Evolutionary conservation across 139 green algal species (phyloP), one percentile per base, ranked within the genome.

Genomic region (Chlamydomonas sp.): DNA sequence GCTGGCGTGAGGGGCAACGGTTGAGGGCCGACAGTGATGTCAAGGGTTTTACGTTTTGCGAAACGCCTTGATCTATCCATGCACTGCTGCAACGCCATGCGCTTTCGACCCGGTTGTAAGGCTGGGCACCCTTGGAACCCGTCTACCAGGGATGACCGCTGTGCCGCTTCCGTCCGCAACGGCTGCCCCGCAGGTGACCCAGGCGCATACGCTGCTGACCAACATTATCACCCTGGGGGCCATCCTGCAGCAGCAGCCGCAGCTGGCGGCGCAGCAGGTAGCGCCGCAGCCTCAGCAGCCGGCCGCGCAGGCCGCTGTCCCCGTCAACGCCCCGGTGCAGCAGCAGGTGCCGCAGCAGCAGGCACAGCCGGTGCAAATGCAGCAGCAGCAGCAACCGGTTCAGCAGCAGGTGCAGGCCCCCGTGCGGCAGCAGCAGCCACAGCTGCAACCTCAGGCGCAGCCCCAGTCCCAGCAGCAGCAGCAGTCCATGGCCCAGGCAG

Each of bases 171-270:
- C 31, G 31, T 49, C 31, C 31, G 31, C 31, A 49, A 49, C 31
- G 31, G 2, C 3, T 63, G 10, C 31, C 78, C 10, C 63, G 62
- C 82, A 86, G 82, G 82, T 86, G n/a, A 79, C 79, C 60, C 82
- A 86, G 82, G 82, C 82, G 69, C 82, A 86, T 61, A 71, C 82
- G 61, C 82, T 86, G 69, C 82, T 86, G 62, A 57, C 71, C 69
- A 86, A 86, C 69, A 86, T 86, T 59, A 86, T 86, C 71, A 86
- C 82, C 59, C 79, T 86, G 61, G 82, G 82, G 12, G 82, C 82
- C 59, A 86, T 86, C 71, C 71, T 86, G 71, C 82, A 86, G 82
- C 82, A 86, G 82, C 79, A 86, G 82, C 82, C 82, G 57, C 71
- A 86, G 71, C 82, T 86, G n/a, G 82, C 82, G 71, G 68, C 80